Base-by-base conservation (phyloP, 306 rosid genomes). In the Citrullus colocynthis region DNA sequence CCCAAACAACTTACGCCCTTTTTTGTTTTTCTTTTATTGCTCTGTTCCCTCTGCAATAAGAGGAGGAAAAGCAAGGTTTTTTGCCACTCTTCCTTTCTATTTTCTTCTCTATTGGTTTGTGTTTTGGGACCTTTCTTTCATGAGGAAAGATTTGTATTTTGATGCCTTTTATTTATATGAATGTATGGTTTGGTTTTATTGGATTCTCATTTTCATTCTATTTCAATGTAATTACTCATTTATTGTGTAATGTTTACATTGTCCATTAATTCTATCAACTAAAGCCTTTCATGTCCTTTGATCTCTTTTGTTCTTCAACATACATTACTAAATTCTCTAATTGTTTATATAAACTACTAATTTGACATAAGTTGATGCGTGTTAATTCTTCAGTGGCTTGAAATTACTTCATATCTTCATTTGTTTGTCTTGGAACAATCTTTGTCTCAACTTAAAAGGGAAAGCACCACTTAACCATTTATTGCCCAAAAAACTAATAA, bases 51-150 rank as follows among this genome's bases (percentile, higher is more conserved):
- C 52, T 78, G 76, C 49, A 86, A 83, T 79, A 79, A 79, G 42
- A 76, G 85, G 82, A 58, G 82, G 80, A 80, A 32, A 79, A 60
- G 65, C 78, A 78, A 57, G 11, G 60, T 66, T 59, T 64, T 78
- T 70, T 76, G 75, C 32, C 54, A 5, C 28, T n/a, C 63, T 28
- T 61, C 21, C 28, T 57, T 61, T 41, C 36, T 78, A 54, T 34
- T 60, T 44, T 72, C 54, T 66, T 8, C 52, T 18, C 49, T 24
- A 71, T 67, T 52, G 79, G 48, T 70, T 70, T 7, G 32, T 6
- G 67, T 52, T 77, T 80, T 49, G 49, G 39, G 39, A 4, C 39
- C 49, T 78, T 65, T 79, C 72, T 76, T 78, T 71, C 72, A 56
- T 75, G 37, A 67, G 69, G 54, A 69, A 58, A 77, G 64, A 34